Evolutionary conservation across 495 filamentous ascomycete genomes (phyloP).

Genomic region (Hypoxylon trugodes): DNA sequence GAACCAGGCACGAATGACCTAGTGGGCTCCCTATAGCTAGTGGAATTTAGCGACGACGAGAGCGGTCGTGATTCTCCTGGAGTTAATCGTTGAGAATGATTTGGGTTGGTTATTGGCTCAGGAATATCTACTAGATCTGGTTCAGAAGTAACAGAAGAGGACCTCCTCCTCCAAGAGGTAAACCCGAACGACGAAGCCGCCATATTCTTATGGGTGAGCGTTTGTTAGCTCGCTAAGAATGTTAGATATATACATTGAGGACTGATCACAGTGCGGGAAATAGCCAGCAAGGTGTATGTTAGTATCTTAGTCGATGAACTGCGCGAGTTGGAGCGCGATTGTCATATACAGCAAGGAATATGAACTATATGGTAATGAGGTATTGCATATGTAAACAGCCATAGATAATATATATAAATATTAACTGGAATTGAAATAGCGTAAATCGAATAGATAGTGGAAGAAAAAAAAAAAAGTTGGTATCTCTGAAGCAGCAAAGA

Average conservation of each 20-base stretch:
- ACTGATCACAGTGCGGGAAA: conserved; percentile 22
- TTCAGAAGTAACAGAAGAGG: conserved; percentile 47
- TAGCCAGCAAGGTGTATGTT: conserved; percentile 19
- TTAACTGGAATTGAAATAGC: conserved; percentile 1
- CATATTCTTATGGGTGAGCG: conserved; percentile 38
- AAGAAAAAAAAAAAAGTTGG: conserved; percentile 25
- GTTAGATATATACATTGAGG: conserved; percentile 26
- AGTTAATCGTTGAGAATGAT: conserved; percentile 19
- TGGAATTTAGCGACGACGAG: conserved; percentile 52
- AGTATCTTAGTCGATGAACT: neutral
- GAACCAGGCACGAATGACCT: conserved; percentile 83
- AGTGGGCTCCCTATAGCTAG: conserved; percentile 68
- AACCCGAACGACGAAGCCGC: conserved; percentile 49
- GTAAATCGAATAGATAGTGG: conserved; percentile 11
- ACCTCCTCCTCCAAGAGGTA: conserved; percentile 51
- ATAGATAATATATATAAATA: conserved; percentile 5
- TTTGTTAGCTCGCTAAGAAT: conserved; percentile 19
- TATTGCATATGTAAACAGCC: conserved; percentile 1
- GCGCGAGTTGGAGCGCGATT: conserved; percentile 9
- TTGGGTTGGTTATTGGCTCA: conserved; percentile 21
- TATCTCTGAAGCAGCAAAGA: conserved; percentile 8
- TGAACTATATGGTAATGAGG: conserved; percentile 8
- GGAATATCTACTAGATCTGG: conserved; percentile 41
- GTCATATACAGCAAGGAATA: conserved; percentile 20
- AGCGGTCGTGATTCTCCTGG: conserved; percentile 44